These are phyloP conservation scores for Myxozyma neotropica DNA, from an alignment of 805 yeast species.

Conservation along the genomic window DNA sequence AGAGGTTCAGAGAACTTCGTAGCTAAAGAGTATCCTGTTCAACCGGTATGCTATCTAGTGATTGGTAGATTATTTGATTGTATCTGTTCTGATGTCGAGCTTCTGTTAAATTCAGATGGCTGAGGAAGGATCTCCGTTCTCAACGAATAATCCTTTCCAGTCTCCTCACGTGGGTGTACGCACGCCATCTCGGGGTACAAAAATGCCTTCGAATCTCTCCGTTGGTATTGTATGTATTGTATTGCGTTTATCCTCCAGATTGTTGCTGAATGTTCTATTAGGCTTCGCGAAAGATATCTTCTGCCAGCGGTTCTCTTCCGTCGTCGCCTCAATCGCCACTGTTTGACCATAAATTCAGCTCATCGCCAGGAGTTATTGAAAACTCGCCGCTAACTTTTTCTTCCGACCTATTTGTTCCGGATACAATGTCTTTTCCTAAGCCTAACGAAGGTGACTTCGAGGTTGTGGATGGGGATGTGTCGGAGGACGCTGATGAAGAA, in stretches of 20 bases:
- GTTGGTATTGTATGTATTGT: not conserved
- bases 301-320: not conserved
- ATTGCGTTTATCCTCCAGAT: too few relatives aligned
- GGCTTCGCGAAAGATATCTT: too few relatives aligned
- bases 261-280: too few relatives aligned
- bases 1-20: not conserved
- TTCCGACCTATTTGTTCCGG: conserved; percentile 10
- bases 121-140: conserved; percentile 24
- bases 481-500: conserved; percentile 11
- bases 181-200: not conserved
- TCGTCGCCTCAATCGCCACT: not conserved
- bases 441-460: conserved; percentile 1
- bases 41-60: not conserved
- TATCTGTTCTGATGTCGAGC: not conserved
- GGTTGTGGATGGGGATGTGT: not conserved
- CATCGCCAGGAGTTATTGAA: not conserved
- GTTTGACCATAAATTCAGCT: not conserved
- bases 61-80: not conserved
- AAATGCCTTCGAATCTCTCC: conserved; percentile 8
- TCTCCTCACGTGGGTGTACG: conserved; percentile 8
- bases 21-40: too few relatives aligned
- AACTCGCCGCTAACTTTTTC: conserved; percentile 7
- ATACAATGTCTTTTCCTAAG: not conserved
- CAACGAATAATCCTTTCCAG: conserved; percentile 26
- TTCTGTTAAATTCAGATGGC: not conserved